Conservation (phyloP, 192 early-diverging fungal genomes). For the Coemansia sp. region DNA sequence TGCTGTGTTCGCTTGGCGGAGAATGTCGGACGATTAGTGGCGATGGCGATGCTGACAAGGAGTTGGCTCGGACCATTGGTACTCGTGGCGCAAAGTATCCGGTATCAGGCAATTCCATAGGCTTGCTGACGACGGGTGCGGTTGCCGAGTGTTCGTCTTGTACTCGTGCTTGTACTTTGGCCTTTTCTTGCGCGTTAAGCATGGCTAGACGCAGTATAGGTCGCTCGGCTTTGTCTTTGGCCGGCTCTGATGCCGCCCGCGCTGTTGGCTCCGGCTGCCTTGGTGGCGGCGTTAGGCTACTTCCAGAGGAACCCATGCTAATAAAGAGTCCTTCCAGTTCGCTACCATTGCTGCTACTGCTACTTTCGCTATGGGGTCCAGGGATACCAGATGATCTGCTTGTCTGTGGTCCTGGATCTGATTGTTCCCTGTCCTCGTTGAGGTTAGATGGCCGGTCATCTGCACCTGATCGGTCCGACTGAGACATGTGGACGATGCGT, state of each 20-base stretch:
- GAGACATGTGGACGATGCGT: background rate
- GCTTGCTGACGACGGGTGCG: conserved; percentile 19
- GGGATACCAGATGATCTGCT: background rate
- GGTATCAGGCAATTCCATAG: conserved; percentile 28
- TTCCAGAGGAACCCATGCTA: background rate
- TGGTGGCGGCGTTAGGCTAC: background rate
- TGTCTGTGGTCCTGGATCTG: background rate
- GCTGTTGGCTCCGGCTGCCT: conserved; percentile 8
- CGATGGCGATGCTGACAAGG: background rate
- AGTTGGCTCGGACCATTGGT: background rate
- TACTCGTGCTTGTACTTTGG: conserved; percentile 1
- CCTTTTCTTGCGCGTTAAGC: conserved; percentile 27
- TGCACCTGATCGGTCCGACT: background rate
- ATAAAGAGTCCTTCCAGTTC: background rate
- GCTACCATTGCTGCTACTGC: background rate
- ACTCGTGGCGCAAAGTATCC: conserved; percentile 50
- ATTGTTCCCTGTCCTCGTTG: background rate
- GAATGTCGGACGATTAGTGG: background rate
- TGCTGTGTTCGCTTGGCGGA: background rate
- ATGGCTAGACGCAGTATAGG: conserved; percentile 40
- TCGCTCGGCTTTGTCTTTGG: conserved; percentile 5
- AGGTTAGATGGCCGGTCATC: background rate
- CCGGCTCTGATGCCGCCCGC: background rate
- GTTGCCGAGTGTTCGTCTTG: conserved; percentile 25
- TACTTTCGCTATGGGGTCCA: background rate